A percentile compares a stretch with the other conserved stretches of the same genome.
phyloP scores from a whole-genome alignment of 768 basidiomycete genomes.

The Mycena olivaceomarginata region DNA sequence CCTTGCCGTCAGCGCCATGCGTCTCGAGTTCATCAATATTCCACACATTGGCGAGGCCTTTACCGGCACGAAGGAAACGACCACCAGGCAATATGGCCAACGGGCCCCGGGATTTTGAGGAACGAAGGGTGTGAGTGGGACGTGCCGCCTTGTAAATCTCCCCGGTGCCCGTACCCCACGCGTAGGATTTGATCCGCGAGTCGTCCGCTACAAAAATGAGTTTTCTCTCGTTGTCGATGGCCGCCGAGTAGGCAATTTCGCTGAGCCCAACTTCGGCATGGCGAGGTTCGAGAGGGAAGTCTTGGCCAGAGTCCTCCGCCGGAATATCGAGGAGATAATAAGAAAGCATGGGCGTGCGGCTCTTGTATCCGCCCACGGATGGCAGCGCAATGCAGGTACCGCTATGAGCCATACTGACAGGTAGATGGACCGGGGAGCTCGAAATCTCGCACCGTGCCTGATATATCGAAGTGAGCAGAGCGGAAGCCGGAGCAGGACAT shows the following conservation, averaged over 20 bases:
- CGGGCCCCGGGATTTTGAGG: slow-evolving; percentile 50
- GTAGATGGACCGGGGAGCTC: neutral
- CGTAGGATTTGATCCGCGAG: slow-evolving; percentile 60
- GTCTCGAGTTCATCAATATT: slow-evolving; percentile 55
- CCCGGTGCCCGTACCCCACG: slow-evolving; percentile 46
- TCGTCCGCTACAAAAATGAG: slow-evolving; percentile 61
- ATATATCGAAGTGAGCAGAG: slow-evolving; percentile 8
- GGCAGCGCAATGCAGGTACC: slow-evolving; percentile 17
- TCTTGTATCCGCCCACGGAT: slow-evolving; percentile 29
- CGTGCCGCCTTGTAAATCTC: slow-evolving; percentile 25
- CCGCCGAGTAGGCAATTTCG: slow-evolving; percentile 29
- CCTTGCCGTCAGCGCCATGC: slow-evolving; percentile 51
- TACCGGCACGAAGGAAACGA: slow-evolving; percentile 56
- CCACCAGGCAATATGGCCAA: slow-evolving; percentile 53
- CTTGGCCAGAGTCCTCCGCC: neutral
- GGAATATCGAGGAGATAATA: slow-evolving; percentile 29
- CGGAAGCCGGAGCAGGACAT: neutral
- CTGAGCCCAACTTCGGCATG: neutral
- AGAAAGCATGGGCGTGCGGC: slow-evolving; percentile 15
- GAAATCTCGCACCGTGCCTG: slow-evolving; percentile 36
- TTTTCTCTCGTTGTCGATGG: slow-evolving; percentile 56
- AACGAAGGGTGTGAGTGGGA: slow-evolving; percentile 57
- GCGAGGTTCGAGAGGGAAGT: slow-evolving; percentile 6
- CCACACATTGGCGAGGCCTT: slow-evolving; percentile 59
- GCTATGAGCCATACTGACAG: neutral